Evolutionary conservation across 352 stramenopile genomes (phyloP).

Genomic region (Phytophthora aleatoria): DNA sequence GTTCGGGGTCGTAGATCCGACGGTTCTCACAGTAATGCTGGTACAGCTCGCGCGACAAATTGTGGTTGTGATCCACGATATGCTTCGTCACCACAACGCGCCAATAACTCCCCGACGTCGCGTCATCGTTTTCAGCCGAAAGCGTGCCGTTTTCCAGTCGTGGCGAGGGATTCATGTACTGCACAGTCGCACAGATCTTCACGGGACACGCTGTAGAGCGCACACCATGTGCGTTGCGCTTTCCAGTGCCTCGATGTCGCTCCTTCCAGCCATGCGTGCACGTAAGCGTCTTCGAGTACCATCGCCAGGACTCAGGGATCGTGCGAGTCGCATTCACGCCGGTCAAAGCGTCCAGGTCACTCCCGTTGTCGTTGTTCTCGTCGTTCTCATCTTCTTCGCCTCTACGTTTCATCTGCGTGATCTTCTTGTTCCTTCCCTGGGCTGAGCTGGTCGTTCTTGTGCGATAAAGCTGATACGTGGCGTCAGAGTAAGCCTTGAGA

Average conservation of each 20-base stretch:
- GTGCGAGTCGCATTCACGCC: conserved; percentile 25
- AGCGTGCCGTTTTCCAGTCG: not conserved
- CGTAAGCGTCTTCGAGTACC: conserved; percentile 83
- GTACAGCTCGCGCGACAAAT: conserved; percentile 73
- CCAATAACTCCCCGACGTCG: conserved; percentile 36
- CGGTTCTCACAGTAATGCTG: conserved; percentile 82
- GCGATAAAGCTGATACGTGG: conserved; percentile 75
- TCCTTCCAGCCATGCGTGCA: conserved; percentile 88
- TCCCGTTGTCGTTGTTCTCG: conserved; percentile 36
- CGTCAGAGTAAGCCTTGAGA: conserved; percentile 66
- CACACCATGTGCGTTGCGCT: conserved; percentile 64
- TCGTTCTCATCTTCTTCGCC: conserved; percentile 37
- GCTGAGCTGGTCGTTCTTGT: conserved; percentile 79
- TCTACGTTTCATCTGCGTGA: conserved; percentile 48
- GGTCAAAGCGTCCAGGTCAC: conserved; percentile 23
- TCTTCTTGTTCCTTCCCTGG: conserved; percentile 72
- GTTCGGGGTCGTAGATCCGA: conserved; percentile 74
- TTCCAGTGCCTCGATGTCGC: conserved; percentile 64
- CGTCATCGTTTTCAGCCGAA: not conserved
- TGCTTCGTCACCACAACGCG: conserved; percentile 80
- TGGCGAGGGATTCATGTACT: conserved; percentile 43
- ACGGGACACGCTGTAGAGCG: conserved; percentile 72
- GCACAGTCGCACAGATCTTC: conserved; percentile 81
- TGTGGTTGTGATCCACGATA: conserved; percentile 81
- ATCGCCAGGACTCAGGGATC: conserved; percentile 75